Evolutionary conservation across 2,329 filamentous ascomycete species (phyloP).

Genomic region (Sporothrix brasiliensis): DNA sequence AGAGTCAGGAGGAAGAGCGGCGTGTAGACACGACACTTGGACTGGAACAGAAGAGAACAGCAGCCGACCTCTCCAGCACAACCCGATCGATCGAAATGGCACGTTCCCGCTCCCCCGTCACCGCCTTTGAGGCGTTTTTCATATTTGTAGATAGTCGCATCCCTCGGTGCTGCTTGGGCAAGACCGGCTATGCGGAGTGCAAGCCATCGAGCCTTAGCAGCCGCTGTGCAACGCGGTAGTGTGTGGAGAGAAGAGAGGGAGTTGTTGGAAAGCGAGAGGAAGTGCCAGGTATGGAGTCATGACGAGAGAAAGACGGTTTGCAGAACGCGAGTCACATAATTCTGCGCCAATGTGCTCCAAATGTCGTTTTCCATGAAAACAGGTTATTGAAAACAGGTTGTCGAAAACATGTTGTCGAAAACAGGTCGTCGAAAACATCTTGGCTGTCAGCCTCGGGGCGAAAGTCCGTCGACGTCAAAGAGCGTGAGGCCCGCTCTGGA

Average conservation of each 20-base stretch:
- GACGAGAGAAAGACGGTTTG: neutral
- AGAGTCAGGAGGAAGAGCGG: neutral
- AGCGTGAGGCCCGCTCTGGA: neutral
- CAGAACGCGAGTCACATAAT: neutral
- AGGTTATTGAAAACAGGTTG: too few species aligned
- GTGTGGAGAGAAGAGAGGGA: neutral
- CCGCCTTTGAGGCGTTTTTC: neutral
- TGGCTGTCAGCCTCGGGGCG: constrained; percentile 21
- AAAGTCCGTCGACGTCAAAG: neutral
- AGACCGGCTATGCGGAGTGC: neutral
- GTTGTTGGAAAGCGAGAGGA: neutral
- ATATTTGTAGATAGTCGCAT: neutral
- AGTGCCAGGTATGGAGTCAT: neutral
- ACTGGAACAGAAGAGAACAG: too few species aligned
- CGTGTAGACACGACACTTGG: neutral
- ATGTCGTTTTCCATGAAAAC: neutral
- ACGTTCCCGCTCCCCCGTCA: neutral
- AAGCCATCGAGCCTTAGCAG: constrained; percentile 13
- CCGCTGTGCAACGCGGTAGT: constrained; percentile 4
- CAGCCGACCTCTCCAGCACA: too few species aligned
- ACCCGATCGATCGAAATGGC: too few species aligned
- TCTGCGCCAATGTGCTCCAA: neutral
- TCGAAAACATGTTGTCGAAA: neutral
- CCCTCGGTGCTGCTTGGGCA: too few species aligned
- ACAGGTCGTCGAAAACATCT: constrained; percentile 7